These are phyloP conservation scores for Saprolegnia diclina DNA, from an alignment of 352 stramenopile species.

Conservation along the genomic window DNA sequence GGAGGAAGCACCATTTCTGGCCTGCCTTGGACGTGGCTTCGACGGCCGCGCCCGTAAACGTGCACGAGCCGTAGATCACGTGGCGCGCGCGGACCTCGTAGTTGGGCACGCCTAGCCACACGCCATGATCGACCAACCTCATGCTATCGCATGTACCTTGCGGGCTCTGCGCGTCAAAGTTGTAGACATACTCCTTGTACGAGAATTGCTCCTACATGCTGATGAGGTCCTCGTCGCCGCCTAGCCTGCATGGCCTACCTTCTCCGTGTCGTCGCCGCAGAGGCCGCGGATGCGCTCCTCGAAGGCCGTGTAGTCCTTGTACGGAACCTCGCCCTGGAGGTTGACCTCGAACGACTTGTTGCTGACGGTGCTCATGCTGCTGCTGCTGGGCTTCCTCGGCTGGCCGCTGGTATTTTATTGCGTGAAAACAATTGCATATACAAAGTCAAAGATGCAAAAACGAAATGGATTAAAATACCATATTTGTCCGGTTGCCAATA, in stretches of 20 bases:
- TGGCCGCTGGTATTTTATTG: neutral
- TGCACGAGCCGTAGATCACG: conserved; percentile 75
- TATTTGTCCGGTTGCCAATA: neutral
- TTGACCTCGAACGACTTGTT: conserved; percentile 27
- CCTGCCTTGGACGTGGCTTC: conserved; percentile 67
- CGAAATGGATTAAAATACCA: too few relatives aligned
- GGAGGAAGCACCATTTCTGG: conserved; percentile 61
- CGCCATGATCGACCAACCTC: neutral
- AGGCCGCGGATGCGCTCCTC: conserved; percentile 69
- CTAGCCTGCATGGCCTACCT: conserved; percentile 33
- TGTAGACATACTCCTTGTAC: conserved; percentile 87
- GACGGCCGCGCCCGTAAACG: conserved; percentile 69
- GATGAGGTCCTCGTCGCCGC: neutral
- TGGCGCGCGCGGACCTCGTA: conserved; percentile 78
- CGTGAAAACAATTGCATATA: too few relatives aligned
- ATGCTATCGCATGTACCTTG: conserved; percentile 30
- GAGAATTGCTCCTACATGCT: conserved; percentile 63
- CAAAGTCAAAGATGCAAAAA: too few relatives aligned
- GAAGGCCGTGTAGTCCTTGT: conserved; percentile 73
- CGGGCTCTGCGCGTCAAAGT: conserved; percentile 82
- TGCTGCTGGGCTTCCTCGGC: neutral
- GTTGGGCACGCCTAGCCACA: conserved; percentile 52
- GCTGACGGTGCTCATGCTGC: conserved; percentile 4
- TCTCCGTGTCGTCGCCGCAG: conserved; percentile 75
- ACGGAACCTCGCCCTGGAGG: conserved; percentile 24